Evolutionary conservation across 2,329 filamentous ascomycete genomes (phyloP), one percentile per base, ranked within the genome.

Genomic region (Leptographium galeiforme): DNA sequence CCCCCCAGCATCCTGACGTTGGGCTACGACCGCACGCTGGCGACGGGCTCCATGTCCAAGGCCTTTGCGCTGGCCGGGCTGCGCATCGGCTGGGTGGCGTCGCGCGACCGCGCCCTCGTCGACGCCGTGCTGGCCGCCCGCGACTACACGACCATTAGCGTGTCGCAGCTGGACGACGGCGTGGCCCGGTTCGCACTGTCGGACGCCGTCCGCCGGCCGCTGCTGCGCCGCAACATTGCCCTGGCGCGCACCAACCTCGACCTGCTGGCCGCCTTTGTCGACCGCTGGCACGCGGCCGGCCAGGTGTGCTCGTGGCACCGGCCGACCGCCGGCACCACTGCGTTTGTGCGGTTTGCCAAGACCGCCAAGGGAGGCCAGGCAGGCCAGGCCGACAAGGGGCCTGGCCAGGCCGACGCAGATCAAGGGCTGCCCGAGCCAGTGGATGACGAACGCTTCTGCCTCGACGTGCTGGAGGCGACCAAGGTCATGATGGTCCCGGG

Each of bases 81-180:
- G 57, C 81, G 89, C 1, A 68, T 90, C 1, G 89, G 89, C 36
- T 96, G 89, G 89, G 75, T 91, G 55, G 87, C 85, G 4, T 84
- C 82, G 14, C 79, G 79, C 32, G 78, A 81, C 64, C 63, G 64
- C 6, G 68, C 70, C 0, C 73, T 94, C 53, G 75, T 91, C 52
- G 76, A 82, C 50, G 71, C 74, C 14, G 74, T 86, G 57, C 80
- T 83, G 12, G 67, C 71, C 14, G 82, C 82, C 1, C 75, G 88
- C 43, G 84, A 93, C 65, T 94, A 93, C 70, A 94, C 87, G 4
- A 89, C 86, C 32, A 94, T 94, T 61, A 86, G 84, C 41, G 87
- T 94, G 0, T 87, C 85, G n/a, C 81, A 84, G 62, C 70, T 95
- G 8, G 88, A 94, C 64, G 87, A 95, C 64, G 77, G 79, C 50